Percentiles rank a stretch among this genome's conserved stretches.
phyloP scores from a whole-genome alignment of 164 flowering plant species.

The Vitis rupestris region DNA sequence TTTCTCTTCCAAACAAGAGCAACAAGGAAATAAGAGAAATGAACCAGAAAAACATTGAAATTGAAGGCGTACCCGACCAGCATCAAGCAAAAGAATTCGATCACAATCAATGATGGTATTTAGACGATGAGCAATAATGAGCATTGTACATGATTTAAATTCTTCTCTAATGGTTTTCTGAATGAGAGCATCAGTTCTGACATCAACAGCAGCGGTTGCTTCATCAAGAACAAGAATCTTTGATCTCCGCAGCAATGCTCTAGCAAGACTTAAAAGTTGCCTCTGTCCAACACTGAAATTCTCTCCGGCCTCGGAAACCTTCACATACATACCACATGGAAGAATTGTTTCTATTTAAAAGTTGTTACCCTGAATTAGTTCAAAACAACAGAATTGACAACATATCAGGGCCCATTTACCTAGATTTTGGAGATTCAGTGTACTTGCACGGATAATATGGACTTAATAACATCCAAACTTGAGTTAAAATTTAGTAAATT shows the following conservation, averaged over 20 bases:
- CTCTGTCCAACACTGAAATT: constrained; percentile 99
- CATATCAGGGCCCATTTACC: not conserved
- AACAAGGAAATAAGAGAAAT: not conserved
- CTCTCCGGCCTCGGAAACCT: constrained; percentile 98
- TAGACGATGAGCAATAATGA: constrained; percentile 91
- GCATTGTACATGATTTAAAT: constrained; percentile 94
- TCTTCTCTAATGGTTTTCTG: constrained; percentile 98
- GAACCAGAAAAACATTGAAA: not conserved
- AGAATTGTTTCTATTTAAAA: not conserved
- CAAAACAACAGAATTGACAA: not conserved
- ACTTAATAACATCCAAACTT: not conserved
- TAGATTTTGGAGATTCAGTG: not conserved
- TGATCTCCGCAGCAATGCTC: constrained; percentile 90
- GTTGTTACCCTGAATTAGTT: not conserved
- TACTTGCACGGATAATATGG: not conserved
- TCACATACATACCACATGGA: constrained; percentile 12
- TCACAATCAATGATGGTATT: constrained; percentile 97
- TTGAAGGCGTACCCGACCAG: constrained; percentile 65
- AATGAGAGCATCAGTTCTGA: constrained; percentile 96
- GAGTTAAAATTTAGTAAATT: not conserved
- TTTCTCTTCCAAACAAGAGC: not conserved
- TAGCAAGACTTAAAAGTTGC: constrained; percentile 92
- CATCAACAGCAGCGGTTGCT: constrained; percentile 99
- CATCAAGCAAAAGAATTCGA: constrained; percentile 77
- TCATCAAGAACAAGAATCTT: constrained; percentile 99